Evolutionary conservation across 2,329 filamentous ascomycete species (phyloP).

Genomic region (Aspergillus tubingensis): DNA sequence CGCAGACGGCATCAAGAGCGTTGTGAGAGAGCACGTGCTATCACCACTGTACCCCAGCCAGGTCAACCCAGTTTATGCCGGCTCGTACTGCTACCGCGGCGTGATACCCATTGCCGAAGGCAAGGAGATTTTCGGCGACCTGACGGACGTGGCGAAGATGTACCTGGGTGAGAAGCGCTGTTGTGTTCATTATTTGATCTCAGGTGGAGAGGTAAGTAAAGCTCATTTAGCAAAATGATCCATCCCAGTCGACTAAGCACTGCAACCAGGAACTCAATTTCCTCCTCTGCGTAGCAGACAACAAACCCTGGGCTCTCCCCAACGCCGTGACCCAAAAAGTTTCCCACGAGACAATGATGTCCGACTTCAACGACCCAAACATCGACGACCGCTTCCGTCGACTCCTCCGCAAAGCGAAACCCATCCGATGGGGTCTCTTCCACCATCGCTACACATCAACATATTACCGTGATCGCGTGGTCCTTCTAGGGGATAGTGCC

Average conservation of each 20-base stretch:
- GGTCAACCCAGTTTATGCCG: slow-evolving; percentile 28
- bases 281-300: not conserved
- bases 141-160: slow-evolving; percentile 21
- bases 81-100: slow-evolving; percentile 35
- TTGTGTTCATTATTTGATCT: slow-evolving; percentile 18
- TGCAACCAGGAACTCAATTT: not conserved
- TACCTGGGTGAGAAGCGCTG: slow-evolving; percentile 16
- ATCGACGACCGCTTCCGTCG: not conserved
- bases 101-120: slow-evolving; percentile 29
- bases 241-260: no score
- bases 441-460: not conserved
- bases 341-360: not conserved
- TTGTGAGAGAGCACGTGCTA: slow-evolving; percentile 31
- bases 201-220: slow-evolving; percentile 9
- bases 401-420: not conserved
- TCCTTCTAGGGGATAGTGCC: not conserved
- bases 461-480: not conserved
- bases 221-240: no score
- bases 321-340: not conserved
- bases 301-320: not conserved
- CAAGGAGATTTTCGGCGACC: slow-evolving; percentile 17
- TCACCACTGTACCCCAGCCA: not conserved
- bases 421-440: not conserved
- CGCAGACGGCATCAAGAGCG: slow-evolving; percentile 38
- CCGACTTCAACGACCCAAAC: not conserved